phyloP scores from a whole-genome alignment of 2,329 filamentous ascomycete species.

The Fusarium acutatum region DNA sequence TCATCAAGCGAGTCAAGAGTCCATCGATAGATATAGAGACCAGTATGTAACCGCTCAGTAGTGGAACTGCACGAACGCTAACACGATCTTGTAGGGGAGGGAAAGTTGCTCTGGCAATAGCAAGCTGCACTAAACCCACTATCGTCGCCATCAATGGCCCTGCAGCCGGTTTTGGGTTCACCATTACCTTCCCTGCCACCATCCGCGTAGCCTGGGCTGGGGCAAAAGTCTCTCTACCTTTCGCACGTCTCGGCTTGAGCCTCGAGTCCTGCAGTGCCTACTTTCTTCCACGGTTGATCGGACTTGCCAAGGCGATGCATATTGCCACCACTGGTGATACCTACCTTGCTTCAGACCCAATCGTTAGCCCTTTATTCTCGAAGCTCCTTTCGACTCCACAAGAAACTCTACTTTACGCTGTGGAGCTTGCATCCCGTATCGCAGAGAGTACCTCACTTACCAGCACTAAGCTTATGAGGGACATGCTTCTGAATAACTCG shows the following conservation, averaged over 20 bases:
- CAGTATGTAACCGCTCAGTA: background rate
- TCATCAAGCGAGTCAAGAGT: background rate
- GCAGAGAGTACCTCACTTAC: background rate
- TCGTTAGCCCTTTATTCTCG: background rate
- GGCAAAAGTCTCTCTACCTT: background rate
- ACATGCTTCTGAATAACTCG: background rate
- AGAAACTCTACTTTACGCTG: accelerated
- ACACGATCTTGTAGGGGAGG: background rate
- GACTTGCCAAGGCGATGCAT: background rate
- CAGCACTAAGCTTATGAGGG: background rate
- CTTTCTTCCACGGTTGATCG: background rate
- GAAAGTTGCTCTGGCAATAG: background rate
- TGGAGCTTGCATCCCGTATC: background rate
- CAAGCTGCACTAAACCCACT: background rate
- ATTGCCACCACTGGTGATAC: background rate
- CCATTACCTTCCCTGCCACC: background rate
- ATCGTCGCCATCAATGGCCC: background rate
- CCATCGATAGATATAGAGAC: background rate
- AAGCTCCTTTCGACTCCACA: background rate
- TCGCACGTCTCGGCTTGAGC: background rate
- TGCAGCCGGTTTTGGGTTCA: background rate
- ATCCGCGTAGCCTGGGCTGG: background rate
- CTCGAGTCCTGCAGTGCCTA: background rate
- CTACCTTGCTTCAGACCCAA: background rate
- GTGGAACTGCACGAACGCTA: background rate